These are phyloP conservation scores for Jatropha multifida DNA, from an alignment of 441 rosid genomes.

Conservation along the genomic window DNA sequence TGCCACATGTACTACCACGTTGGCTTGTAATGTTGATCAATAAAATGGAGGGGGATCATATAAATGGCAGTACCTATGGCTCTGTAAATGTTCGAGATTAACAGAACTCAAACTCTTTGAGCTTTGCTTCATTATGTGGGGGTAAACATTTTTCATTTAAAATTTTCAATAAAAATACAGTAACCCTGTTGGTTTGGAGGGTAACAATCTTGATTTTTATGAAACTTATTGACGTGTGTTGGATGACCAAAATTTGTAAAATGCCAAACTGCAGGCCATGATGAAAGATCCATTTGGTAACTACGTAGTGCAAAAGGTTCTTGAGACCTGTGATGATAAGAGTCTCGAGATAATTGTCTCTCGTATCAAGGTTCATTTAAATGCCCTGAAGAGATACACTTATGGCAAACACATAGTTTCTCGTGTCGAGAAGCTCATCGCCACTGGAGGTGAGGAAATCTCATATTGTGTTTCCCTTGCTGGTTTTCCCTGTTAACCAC, in stretches of 20 bases:
- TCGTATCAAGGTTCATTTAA: slow-evolving; percentile 83
- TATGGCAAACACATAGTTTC: slow-evolving; percentile 94
- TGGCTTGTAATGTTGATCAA: background rate
- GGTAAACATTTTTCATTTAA: background rate
- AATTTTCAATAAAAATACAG: background rate
- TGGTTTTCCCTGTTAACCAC: background rate
- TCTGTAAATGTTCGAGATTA: background rate
- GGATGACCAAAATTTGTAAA: slow-evolving; percentile 10
- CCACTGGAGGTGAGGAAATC: slow-evolving; percentile 69
- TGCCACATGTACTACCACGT: background rate
- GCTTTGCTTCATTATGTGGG: background rate
- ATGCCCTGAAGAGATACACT: slow-evolving; percentile 81
- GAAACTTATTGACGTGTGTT: background rate
- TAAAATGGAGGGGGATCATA: background rate
- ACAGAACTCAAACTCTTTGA: background rate
- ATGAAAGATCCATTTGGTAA: slow-evolving; percentile 98
- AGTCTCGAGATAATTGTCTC: slow-evolving; percentile 75
- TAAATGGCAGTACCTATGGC: too few species aligned
- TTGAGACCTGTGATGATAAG: slow-evolving; percentile 84
- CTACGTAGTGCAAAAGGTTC: slow-evolving; percentile 95
- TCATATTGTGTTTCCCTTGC: background rate
- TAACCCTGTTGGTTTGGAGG: background rate
- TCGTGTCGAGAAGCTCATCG: slow-evolving; percentile 88
- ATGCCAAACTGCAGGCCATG: slow-evolving; percentile 68
- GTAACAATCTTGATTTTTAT: background rate